Conservation (phyloP, 2,329 filamentous ascomycete species). For the Beauveria sp. region DNA sequence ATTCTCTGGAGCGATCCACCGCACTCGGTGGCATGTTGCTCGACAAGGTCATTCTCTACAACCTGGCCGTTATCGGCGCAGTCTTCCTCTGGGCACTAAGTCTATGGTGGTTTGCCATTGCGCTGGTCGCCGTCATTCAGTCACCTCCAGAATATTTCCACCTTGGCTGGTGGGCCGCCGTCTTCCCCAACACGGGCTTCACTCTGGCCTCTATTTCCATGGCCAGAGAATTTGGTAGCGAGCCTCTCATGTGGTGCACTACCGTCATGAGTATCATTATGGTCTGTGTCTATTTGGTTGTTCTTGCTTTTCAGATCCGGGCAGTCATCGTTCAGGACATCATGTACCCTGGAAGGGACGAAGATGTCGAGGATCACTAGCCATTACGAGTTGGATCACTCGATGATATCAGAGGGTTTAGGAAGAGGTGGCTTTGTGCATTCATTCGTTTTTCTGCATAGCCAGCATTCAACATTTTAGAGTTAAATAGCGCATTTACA, state of each 20-base stretch:
- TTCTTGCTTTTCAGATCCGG: constrained; percentile 36
- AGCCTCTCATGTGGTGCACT: constrained; percentile 38
- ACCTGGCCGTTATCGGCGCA: constrained; percentile 38
- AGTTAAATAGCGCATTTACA: background rate
- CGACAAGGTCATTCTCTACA: constrained; percentile 36
- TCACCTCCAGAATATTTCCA: constrained; percentile 44
- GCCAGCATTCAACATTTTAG: background rate
- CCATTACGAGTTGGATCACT: no score
- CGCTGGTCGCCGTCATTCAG: constrained; percentile 25
- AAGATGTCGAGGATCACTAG: constrained; percentile 39
- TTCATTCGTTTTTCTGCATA: constrained; percentile 1
- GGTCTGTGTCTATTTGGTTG: constrained; percentile 32
- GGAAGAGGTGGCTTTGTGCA: background rate
- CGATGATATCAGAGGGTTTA: background rate
- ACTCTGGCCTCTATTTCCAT: constrained; percentile 49
- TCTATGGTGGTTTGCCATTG: constrained; percentile 48
- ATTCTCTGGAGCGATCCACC: constrained; percentile 33
- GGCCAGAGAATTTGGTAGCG: constrained; percentile 38
- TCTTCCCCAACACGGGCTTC: constrained; percentile 56
- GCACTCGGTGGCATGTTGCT: constrained; percentile 32
- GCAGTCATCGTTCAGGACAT: constrained; percentile 46
- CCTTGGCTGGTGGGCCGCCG: constrained; percentile 57
- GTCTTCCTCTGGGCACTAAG: constrained; percentile 59
- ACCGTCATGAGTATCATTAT: constrained; percentile 44
- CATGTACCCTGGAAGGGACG: constrained; percentile 47